Percentiles rank a stretch among this genome's conserved stretches.
phyloP scores from a whole-genome alignment of 2,329 filamentous ascomycete genomes.

The Incumbomyces lentus region DNA sequence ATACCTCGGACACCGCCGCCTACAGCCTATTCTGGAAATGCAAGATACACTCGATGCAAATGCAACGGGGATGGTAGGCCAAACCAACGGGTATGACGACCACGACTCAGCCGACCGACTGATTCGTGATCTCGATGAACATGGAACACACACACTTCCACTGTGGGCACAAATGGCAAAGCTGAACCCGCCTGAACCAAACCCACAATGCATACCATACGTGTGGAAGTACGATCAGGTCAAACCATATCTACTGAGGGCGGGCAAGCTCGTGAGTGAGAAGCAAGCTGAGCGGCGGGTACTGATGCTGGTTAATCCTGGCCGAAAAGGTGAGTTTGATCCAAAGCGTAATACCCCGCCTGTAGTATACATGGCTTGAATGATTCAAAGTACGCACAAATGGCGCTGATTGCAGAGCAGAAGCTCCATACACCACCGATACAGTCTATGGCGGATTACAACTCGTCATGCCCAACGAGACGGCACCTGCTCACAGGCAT shows the following conservation, averaged over 20 bases:
- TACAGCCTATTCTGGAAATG: too few relatives aligned
- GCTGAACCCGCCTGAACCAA: slow-evolving; percentile 17
- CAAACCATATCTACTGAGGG: neutral
- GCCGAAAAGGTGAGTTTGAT: slow-evolving; percentile 19
- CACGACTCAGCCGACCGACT: slow-evolving; percentile 10
- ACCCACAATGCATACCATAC: slow-evolving; percentile 14
- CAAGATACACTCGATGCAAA: too few relatives aligned
- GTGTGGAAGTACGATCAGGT: slow-evolving; percentile 9
- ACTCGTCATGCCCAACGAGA: slow-evolving; percentile 47
- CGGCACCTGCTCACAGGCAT: slow-evolving; percentile 46
- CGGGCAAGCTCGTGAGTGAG: neutral
- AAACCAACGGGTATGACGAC: slow-evolving; percentile 5
- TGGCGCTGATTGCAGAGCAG: slow-evolving; percentile 20
- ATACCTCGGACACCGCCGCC: too few relatives aligned
- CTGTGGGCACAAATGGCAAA: slow-evolving; percentile 45
- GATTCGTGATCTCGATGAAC: slow-evolving; percentile 9
- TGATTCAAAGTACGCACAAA: too few relatives aligned
- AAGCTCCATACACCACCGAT: slow-evolving; percentile 47
- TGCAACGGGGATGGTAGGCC: neutral
- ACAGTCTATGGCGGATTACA: slow-evolving; percentile 49
- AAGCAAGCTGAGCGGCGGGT: slow-evolving; percentile 27
- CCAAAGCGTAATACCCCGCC: too few relatives aligned
- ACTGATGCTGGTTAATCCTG: slow-evolving; percentile 33
- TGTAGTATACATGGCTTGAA: too few relatives aligned
- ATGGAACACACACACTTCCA: slow-evolving; percentile 23